phyloP scores from a whole-genome alignment of 805 yeast species.

The Yarrowia bubula region DNA sequence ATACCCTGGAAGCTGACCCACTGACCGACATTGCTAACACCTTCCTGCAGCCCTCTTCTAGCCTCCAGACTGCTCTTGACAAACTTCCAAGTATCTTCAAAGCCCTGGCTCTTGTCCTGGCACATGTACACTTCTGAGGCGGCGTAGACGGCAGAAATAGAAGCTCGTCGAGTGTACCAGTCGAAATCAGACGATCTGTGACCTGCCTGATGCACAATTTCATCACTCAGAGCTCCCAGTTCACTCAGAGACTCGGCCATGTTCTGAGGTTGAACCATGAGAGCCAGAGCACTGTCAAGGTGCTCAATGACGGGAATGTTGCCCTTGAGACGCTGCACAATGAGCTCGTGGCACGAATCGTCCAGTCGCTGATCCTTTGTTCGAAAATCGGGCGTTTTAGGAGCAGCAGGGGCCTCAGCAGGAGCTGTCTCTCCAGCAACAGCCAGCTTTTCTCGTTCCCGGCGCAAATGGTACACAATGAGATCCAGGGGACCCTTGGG shows the following conservation, averaged over 20 bases:
- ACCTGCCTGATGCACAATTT: constrained; percentile 74
- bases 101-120: constrained; percentile 61
- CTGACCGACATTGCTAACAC: constrained; percentile 66
- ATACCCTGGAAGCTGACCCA: constrained; percentile 71
- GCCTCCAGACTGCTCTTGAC: constrained; percentile 58
- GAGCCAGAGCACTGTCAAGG: constrained; percentile 51
- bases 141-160: constrained; percentile 67
- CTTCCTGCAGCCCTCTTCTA: constrained; percentile 54
- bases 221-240: constrained; percentile 75
- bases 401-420: constrained; percentile 32
- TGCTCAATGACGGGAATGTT: constrained; percentile 40
- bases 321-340: constrained; percentile 47
- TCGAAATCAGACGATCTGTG: constrained; percentile 76
- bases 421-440: background rate
- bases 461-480: constrained; percentile 52
- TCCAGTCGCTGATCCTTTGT: constrained; percentile 46
- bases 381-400: constrained; percentile 39
- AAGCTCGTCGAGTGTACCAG: constrained; percentile 87
- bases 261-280: constrained; percentile 65
- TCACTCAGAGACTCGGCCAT: constrained; percentile 57
- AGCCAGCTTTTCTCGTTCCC: constrained; percentile 34
- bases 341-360: constrained; percentile 44
- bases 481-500: constrained; percentile 51
- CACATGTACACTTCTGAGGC: constrained; percentile 78
- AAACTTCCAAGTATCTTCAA: constrained; percentile 58